Percentiles rank a stretch among this genome's conserved stretches.
These are phyloP conservation scores for Cryomyces antarcticus DNA, from an alignment of 495 filamentous ascomycete species.

Conservation along the genomic window DNA sequence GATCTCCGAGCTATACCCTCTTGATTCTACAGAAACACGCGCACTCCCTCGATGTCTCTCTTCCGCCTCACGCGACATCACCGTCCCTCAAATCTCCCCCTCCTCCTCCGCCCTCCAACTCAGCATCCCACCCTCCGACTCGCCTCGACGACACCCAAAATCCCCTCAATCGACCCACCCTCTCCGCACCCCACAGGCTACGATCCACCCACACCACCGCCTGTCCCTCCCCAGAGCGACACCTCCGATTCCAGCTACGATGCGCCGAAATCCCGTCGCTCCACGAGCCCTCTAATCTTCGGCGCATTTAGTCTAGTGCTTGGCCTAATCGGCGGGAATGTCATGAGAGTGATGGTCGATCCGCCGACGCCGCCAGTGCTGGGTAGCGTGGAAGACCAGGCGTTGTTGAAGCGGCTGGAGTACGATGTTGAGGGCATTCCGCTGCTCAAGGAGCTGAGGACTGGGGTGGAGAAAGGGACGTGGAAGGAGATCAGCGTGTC, in stretches of 20 bases:
- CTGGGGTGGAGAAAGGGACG: neutral
- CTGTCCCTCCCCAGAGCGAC: neutral
- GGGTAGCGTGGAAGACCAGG: conserved; percentile 12
- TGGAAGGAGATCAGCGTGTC: neutral
- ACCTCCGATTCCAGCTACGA: neutral
- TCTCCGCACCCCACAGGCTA: neutral
- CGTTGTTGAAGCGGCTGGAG: conserved; percentile 9
- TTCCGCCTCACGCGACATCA: neutral
- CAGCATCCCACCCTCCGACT: neutral
- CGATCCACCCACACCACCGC: neutral
- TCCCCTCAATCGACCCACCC: neutral
- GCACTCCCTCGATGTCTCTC: neutral
- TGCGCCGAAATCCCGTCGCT: neutral
- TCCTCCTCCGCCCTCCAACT: neutral
- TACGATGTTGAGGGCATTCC: conserved; percentile 13
- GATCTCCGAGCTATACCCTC: neutral
- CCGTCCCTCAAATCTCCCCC: neutral
- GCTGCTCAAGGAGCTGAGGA: conserved; percentile 14
- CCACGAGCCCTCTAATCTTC: neutral
- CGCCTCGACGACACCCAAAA: neutral
- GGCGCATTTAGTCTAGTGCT: too few relatives aligned
- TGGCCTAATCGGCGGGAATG: too few relatives aligned
- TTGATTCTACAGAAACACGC: neutral
- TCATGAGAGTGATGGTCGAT: conserved; percentile 1
- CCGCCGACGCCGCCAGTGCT: conserved; percentile 11